Base-by-base conservation (phyloP, 2,329 filamentous ascomycete genomes). In the Penicillium decumbens region DNA sequence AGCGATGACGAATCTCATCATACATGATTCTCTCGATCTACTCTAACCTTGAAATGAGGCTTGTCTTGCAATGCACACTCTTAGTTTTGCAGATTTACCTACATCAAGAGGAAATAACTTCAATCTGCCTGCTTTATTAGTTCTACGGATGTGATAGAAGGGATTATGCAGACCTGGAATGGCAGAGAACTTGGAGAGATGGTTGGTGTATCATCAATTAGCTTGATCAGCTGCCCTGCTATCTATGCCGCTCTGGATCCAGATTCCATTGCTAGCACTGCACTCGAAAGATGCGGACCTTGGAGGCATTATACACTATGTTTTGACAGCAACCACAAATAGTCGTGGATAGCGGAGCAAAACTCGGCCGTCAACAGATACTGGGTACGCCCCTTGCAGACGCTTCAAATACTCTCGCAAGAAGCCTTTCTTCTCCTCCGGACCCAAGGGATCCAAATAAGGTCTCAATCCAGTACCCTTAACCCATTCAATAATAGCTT, bases 401-500 rank as follows among this genome's bases (percentile, higher is more conserved):
- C 66, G 63, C 25, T 53, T 60, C 59, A 77, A 52, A 61, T 83
- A 84, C 35, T 69, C 70, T 0, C 61, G 46, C 45, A 81, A 50
- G 55, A 77, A 83, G 1, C 41, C 70, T 8, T 70, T 62, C 50
- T 66, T 72, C 28, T 77, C 70, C 2, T 67, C 64, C 3, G 60
- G 57, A 1, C 65, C 62, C 32, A 83, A 66, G 3, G 71, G 67
- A 40, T 81, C 72, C 46, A 83, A 45, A 56, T 74, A 84, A 0
- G 81, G 81, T 55, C 74, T 70, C 55, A 84, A 60, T 0, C 79
- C 81, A 0, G 79, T 81, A 0, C 78, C 77, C 54, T 76, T 77
- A 3, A 83, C 76, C 81, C 81, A 84, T 61, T 82, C 80, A 5
- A 83, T 75, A 37, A 84, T 77, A 1, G 71, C 76, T 10, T 64